These are phyloP conservation scores for Capsella rubella DNA, from an alignment of 441 rosid genomes.

Conservation along the genomic window DNA sequence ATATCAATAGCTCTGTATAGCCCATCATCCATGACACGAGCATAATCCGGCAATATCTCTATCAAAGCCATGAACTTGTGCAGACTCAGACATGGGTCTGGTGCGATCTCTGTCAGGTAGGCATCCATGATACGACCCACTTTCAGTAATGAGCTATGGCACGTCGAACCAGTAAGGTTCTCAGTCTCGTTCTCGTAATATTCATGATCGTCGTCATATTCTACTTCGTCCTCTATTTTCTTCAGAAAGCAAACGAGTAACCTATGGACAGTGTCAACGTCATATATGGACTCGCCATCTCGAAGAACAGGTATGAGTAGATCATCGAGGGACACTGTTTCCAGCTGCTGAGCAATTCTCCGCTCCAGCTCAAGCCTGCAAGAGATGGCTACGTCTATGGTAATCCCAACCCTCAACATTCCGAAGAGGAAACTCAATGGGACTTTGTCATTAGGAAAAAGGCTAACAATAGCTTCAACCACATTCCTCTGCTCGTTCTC, in stretches of 20 bases:
- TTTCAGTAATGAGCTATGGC: constrained; percentile 57
- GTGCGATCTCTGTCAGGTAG: constrained; percentile 74
- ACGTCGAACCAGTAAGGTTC: constrained; percentile 4
- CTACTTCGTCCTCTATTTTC: constrained; percentile 65
- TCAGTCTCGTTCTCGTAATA: constrained; percentile 46
- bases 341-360: constrained; percentile 61
- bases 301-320: constrained; percentile 69
- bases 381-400: constrained; percentile 53
- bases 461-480: constrained; percentile 67
- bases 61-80: constrained; percentile 75
- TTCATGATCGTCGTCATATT: constrained; percentile 51
- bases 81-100: constrained; percentile 55
- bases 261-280: constrained; percentile 79
- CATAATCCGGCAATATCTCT: constrained; percentile 64
- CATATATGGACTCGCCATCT: constrained; percentile 70
- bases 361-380: constrained; percentile 75
- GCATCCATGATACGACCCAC: constrained; percentile 72
- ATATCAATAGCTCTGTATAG: constrained; percentile 83
- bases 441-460: constrained; percentile 67
- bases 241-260: constrained; percentile 66
- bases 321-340: constrained; percentile 74
- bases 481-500: constrained; percentile 58
- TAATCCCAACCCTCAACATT: constrained; percentile 75
- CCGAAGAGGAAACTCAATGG: constrained; percentile 80
- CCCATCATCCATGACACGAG: constrained; percentile 71